Evolutionary conservation across 768 basidiomycete species (phyloP).

Genomic region (Lactarius trivialis): DNA sequence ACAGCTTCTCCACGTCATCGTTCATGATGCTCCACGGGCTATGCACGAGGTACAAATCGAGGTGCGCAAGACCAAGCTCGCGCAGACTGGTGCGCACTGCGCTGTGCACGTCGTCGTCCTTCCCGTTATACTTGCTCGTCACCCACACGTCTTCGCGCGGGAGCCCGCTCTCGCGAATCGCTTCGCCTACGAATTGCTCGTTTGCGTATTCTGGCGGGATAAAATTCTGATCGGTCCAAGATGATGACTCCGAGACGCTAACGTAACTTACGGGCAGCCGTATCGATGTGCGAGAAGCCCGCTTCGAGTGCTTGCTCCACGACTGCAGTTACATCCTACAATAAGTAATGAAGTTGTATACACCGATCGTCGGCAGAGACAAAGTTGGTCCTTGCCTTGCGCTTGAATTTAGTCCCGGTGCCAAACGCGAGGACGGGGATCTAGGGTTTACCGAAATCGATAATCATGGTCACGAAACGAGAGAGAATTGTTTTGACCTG

Average conservation of each 20-base stretch:
- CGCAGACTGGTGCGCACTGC: conserved; percentile 43
- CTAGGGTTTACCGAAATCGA: conserved; percentile 29
- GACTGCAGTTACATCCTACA: conserved; percentile 47
- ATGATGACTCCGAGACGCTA: too few species aligned
- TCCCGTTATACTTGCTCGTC: conserved; percentile 43
- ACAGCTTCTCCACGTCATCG: conserved; percentile 35
- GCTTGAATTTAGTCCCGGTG: conserved; percentile 42
- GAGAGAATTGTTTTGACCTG: conserved; percentile 23
- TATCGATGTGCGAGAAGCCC: conserved; percentile 60
- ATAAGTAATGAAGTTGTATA: too few species aligned
- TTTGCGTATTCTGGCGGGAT: conserved; percentile 30
- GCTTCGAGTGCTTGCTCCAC: conserved; percentile 51
- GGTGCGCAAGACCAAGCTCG: conserved; percentile 52
- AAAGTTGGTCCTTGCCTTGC: conserved; percentile 23
- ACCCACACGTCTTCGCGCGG: conserved; percentile 32
- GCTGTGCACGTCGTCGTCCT: conserved; percentile 30
- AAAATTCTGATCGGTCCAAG: neutral
- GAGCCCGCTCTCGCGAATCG: conserved; percentile 34
- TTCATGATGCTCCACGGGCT: conserved; percentile 30
- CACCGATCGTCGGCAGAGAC: neutral
- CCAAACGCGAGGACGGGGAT: conserved; percentile 61
- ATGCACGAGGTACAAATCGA: conserved; percentile 73
- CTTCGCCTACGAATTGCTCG: conserved; percentile 34
- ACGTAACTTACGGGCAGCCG: conserved; percentile 43
- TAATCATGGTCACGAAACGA: neutral